A percentile compares a stretch with the other conserved stretches of the same genome.
These are phyloP conservation scores for Meyerozyma sp. DNA, from an alignment of 1,139 yeast genomes.

Conservation along the genomic window DNA sequence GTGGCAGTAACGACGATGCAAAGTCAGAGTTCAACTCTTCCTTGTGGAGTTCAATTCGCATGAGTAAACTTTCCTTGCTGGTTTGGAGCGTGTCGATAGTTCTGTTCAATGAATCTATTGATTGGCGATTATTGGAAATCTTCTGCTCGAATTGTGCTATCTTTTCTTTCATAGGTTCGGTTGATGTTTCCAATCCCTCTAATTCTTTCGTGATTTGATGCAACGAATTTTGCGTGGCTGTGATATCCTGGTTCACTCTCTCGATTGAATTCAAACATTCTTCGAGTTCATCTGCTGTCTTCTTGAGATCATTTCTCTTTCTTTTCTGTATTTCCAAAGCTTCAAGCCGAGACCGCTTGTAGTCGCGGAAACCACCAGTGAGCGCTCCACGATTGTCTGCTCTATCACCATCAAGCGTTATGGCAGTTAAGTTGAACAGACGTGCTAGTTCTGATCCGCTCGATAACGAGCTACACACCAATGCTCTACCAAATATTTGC, in stretches of 20 bases:
- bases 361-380: slow-evolving; percentile 86
- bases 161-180: slow-evolving; percentile 40
- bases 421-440: slow-evolving; percentile 60
- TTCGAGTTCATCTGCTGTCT: slow-evolving; percentile 23
- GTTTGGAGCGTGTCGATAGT: slow-evolving; percentile 18
- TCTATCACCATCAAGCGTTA: slow-evolving; percentile 88
- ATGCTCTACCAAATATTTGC: slow-evolving; percentile 77
- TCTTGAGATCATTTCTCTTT: slow-evolving; percentile 44
- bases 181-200: slow-evolving; percentile 29
- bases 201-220: slow-evolving; percentile 36
- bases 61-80: slow-evolving; percentile 20
- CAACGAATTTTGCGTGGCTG: slow-evolving; percentile 37
- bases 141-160: slow-evolving; percentile 37
- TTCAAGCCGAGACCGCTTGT: slow-evolving; percentile 63
- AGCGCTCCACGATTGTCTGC: slow-evolving; percentile 80
- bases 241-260: slow-evolving; percentile 21
- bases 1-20: slow-evolving; percentile 43
- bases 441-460: slow-evolving; percentile 68
- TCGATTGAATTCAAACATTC: slow-evolving; percentile 19
- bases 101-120: slow-evolving; percentile 21
- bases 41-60: slow-evolving; percentile 33
- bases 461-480: slow-evolving; percentile 68
- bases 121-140: slow-evolving; percentile 39
- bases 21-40: slow-evolving; percentile 55
- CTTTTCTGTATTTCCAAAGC: slow-evolving; percentile 52